Base-by-base conservation (phyloP, 768 basidiomycete species). In the Hericium alpestre region DNA sequence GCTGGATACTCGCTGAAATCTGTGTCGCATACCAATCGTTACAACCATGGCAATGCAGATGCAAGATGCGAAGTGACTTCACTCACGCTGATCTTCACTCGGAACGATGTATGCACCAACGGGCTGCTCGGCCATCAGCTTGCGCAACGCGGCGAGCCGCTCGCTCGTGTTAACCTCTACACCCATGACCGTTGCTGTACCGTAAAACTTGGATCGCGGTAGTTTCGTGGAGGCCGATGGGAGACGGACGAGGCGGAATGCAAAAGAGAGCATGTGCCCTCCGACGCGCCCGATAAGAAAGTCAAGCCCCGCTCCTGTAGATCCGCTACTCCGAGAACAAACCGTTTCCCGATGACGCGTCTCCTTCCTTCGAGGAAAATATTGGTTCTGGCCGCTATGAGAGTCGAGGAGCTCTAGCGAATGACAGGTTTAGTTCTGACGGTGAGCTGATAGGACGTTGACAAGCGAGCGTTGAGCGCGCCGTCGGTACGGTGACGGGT, bases 1-100 rank as follows among this genome's bases (percentile, higher is more conserved):
- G 93, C 89, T 16, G 86, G 79, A 69, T 94, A 95, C 69, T 95
- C 93, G 71, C 91, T 93, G 7, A 79, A 84, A 70, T 94, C 92
- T 93, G 43, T 1, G 59, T n/a, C 54, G 20, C 39, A 49, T 32
- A 0, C 32, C 4, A 32, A 10, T 32, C 56, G 47, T 27, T 2
- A 50, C 2, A 38, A 46, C 55, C 50, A 49, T 55, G 49, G 41
- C n/a, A 48, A 15, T 39, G 39, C 43, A 18, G 57, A 59, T 52
- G 37, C 20, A 25, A 47, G 51, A 43, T 32, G 11, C 50, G 32
- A 13, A 46, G 39, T 10, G 51, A 79, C 84, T 32, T 25, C 25
- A 10, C 32, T 66, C 70, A 88, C 93, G 95, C 65, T 91, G 88
- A 71, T 98, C 95, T 70, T 93, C 94, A 60, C 88, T 92, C 4